Evolutionary conservation across 2,329 filamentous ascomycete genomes (phyloP), one percentile per base, ranked within the genome.

Genomic region (Aspergillus sp.): DNA sequence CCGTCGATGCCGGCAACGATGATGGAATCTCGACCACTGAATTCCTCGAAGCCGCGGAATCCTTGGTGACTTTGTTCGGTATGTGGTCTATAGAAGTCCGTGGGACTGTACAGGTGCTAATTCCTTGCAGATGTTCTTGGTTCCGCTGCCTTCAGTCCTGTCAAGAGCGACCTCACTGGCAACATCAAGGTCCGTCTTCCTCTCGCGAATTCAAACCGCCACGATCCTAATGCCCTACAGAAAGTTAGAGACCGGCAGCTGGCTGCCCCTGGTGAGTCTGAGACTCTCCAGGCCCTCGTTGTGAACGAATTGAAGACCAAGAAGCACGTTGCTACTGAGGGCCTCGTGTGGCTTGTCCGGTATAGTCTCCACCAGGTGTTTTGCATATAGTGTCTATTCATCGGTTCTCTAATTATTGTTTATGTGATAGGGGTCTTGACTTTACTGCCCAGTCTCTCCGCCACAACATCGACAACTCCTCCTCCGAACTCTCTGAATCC

Each of bases 1-100:
- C 89, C 13, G 74, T 96, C 64, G 83, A 90, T 65, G 79, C 81
- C 56, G 80, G 81, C 61, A 87, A 89, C 62, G 86, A 85, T 74
- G 87, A 90, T 77, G 88, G 85, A 55, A 85, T 97, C 66, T 76
- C 84, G 50, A 97, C 94, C 44, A 83, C 82, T 52, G 85, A 95
- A 71, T 99, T 97, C 75, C 87, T 97, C 59, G 89, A 95, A 60
- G 94, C 94, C 52, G 83, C 90, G 49, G 91, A 96, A 81, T 86
- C 89, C 51, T 76, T 97, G 71, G 88, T 88, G 49, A 88, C 85
- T 57, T 84, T 99, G 57, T 97, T 97, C 68, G 90, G 90, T 94
- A 73, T 24, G 74, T 61, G 20, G 17, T 43, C 26, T 11, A 10
- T 13, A 6, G 9, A 22, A n/a, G 14, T 8, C 14, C 2, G 14